A percentile compares a stretch with the other conserved stretches of the same genome.
Conservation (phyloP, 768 basidiomycete species). For the Termitomyces sp. region DNA sequence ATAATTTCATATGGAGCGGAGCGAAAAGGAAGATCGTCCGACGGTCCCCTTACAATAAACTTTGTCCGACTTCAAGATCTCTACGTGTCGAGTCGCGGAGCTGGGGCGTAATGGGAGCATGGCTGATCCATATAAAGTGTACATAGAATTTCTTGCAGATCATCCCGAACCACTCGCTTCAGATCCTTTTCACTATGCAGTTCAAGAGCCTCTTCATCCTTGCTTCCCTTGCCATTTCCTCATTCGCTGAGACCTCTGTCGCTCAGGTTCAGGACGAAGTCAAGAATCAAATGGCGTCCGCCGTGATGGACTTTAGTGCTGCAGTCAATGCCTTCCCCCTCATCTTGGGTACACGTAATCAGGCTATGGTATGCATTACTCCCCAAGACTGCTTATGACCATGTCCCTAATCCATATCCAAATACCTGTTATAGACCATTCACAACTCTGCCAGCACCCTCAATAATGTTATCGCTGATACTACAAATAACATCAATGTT, state of each 20-base stretch:
- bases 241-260: neutral
- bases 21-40: too few relatives aligned
- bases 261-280: neutral
- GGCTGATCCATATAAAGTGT: neutral
- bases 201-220: neutral
- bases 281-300: neutral
- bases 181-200: neutral
- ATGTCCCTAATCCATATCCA: neutral
- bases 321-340: neutral
- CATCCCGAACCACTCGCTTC: neutral
- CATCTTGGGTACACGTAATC: neutral
- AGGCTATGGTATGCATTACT: neutral
- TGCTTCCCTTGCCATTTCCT: neutral
- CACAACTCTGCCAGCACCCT: constrained; percentile 27
- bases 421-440: constrained; percentile 24
- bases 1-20: too few relatives aligned
- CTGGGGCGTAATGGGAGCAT: too few relatives aligned
- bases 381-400: neutral
- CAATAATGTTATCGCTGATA: constrained; percentile 22
- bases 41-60: too few relatives aligned
- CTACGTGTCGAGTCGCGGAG: too few relatives aligned
- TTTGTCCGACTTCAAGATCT: too few relatives aligned
- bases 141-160: neutral
- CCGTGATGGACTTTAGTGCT: too few relatives aligned
- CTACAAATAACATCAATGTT: constrained; percentile 28